Percentiles rank a stretch among this genome's conserved stretches.
These are phyloP conservation scores for Omphalotus guepiniiformis DNA, from an alignment of 768 basidiomycete genomes.

Conservation along the genomic window DNA sequence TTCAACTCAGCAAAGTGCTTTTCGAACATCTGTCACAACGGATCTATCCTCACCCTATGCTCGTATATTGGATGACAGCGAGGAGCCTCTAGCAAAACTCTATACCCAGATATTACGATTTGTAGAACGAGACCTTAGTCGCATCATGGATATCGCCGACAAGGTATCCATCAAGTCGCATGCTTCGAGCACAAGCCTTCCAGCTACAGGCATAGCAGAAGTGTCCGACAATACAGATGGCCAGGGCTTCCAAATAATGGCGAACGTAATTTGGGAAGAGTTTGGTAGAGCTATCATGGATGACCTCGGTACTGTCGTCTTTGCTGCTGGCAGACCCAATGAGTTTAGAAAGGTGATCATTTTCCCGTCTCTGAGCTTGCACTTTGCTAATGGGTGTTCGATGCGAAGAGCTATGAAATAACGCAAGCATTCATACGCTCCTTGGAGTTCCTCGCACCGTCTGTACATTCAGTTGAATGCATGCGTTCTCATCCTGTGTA, in stretches of 20 bases:
- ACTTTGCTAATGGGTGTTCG: too few species aligned
- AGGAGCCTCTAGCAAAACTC: constrained; percentile 67
- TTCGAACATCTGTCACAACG: constrained; percentile 22
- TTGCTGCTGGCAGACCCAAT: constrained; percentile 88
- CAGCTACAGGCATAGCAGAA: constrained; percentile 1
- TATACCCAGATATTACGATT: constrained; percentile 83
- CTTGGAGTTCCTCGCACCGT: constrained; percentile 80
- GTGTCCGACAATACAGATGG: constrained; percentile 13
- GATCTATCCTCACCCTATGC: constrained; percentile 32
- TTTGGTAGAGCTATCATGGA: constrained; percentile 75
- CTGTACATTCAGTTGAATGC: constrained; percentile 57
- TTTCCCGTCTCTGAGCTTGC: constrained; percentile 1
- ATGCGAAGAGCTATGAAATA: constrained; percentile 74
- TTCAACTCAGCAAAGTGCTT: constrained; percentile 35
- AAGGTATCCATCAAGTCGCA: constrained; percentile 50
- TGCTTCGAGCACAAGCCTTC: constrained; percentile 5
- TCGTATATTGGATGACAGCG: constrained; percentile 59
- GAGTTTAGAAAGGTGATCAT: constrained; percentile 78
- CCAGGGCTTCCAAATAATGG: constrained; percentile 76
- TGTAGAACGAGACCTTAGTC: constrained; percentile 67
- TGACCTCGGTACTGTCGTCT: constrained; percentile 78
- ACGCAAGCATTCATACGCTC: constrained; percentile 79
- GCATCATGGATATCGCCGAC: constrained; percentile 76
- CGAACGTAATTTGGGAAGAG: constrained; percentile 88
- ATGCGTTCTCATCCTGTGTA: constrained; percentile 76